Conservation (phyloP, 1,139 yeast species). For the Suhomyces wounanorum region DNA sequence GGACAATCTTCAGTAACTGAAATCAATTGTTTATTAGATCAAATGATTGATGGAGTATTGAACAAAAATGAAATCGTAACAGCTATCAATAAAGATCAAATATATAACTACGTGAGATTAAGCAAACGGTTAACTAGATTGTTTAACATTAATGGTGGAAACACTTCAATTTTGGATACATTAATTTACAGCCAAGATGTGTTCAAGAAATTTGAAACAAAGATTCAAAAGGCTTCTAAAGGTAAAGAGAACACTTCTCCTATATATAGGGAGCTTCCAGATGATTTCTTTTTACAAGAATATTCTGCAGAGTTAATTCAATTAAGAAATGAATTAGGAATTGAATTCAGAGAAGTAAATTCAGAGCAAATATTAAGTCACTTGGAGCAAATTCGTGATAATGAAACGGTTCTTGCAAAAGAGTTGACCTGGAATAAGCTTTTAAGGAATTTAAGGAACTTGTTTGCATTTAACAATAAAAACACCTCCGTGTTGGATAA, state of each 20-base stretch:
- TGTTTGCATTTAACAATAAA: conserved; percentile 37
- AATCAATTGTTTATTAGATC: conserved; percentile 22
- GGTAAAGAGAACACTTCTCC: not conserved
- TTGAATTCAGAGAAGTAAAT: conserved; percentile 20
- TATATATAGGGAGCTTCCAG: conserved; percentile 39
- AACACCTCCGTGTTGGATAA: conserved; percentile 40
- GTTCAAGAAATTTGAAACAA: conserved; percentile 18
- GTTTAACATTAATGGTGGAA: conserved; percentile 25
- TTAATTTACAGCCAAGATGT: conserved; percentile 15
- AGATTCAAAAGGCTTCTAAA: conserved; percentile 8
- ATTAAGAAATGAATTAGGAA: conserved; percentile 26
- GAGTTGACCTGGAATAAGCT: conserved; percentile 30
- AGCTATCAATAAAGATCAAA: conserved; percentile 10
- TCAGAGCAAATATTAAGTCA: conserved; percentile 17
- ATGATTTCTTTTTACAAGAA: conserved; percentile 38
- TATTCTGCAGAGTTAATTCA: conserved; percentile 34
- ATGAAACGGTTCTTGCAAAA: conserved; percentile 20
- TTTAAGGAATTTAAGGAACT: conserved; percentile 30
- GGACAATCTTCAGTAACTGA: conserved; percentile 12
- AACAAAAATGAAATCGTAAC: conserved; percentile 5
- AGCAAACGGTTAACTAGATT: conserved; percentile 20
- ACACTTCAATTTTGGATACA: conserved; percentile 26
- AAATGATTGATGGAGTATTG: conserved; percentile 23
- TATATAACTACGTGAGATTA: conserved; percentile 17
- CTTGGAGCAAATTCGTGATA: conserved; percentile 17